A percentile compares a stretch with the other conserved stretches of the same genome.
Conservation (phyloP, 805 yeast species). For the Lachancea thermotolerans region DNA sequence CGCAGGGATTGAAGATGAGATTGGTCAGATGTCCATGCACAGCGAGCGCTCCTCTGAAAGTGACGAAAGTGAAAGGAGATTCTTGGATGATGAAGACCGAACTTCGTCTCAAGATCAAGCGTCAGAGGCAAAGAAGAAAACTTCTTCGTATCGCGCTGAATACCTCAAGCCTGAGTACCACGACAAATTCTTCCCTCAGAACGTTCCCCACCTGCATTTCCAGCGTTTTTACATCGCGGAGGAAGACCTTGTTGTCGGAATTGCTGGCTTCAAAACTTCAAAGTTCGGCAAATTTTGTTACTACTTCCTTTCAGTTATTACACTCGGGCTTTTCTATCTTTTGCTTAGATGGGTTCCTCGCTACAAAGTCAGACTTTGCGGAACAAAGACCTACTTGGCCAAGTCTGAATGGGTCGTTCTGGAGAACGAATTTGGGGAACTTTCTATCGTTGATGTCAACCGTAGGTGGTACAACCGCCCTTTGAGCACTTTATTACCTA, state of each 20-base stretch:
- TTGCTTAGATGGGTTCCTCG: constrained; percentile 82
- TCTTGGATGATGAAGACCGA: constrained; percentile 6
- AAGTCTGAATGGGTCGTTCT: constrained; percentile 87
- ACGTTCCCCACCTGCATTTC: constrained; percentile 39
- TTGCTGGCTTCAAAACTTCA: constrained; percentile 77
- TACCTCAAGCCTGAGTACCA: constrained; percentile 33
- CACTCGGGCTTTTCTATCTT: constrained; percentile 70
- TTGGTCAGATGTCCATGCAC: constrained; percentile 26
- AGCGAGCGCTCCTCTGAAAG: constrained; percentile 21
- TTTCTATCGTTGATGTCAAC: constrained; percentile 50
- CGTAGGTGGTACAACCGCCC: constrained; percentile 63
- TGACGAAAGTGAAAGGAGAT: constrained; percentile 5
- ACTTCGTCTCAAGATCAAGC: constrained; percentile 17
- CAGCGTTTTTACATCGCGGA: constrained; percentile 92
- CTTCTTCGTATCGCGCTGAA: constrained; percentile 23
- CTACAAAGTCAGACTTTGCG: constrained; percentile 60
- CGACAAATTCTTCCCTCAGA: constrained; percentile 38
- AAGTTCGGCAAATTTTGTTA: constrained; percentile 41
- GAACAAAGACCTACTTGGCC: constrained; percentile 61
- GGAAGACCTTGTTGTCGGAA: constrained; percentile 89
- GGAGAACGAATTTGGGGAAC: constrained; percentile 90
- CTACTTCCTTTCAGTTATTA: constrained; percentile 44
- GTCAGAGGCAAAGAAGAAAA: constrained; percentile 24
- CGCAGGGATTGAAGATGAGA: constrained; percentile 30
- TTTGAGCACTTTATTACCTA: constrained; percentile 56